Percentiles rank a stretch among this genome's conserved stretches.
Evolutionary conservation across 2,329 filamentous ascomycete species (phyloP).

Genomic region (Curvularia sp.): DNA sequence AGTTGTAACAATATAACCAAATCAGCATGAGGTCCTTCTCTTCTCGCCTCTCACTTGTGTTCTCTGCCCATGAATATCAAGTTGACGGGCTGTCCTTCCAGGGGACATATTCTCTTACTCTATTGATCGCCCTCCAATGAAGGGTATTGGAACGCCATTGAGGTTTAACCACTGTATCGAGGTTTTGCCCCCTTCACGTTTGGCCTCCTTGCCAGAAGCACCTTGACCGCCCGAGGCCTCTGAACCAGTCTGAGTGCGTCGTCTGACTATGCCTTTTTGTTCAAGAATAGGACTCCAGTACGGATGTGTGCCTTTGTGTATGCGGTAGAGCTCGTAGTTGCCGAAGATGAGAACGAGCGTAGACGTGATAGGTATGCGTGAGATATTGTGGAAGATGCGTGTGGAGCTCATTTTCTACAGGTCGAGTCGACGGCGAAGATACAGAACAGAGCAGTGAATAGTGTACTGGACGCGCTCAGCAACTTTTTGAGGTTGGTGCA

Average conservation of each 20-base stretch:
- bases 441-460: constrained; percentile 5
- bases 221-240: constrained; percentile 12
- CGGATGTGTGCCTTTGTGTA: constrained; percentile 41
- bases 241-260: constrained; percentile 16
- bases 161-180: constrained; percentile 37
- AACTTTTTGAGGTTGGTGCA: constrained; percentile 4
- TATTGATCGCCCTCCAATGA: constrained; percentile 6
- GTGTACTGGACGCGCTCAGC: constrained; percentile 5
- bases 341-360: constrained; percentile 28
- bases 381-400: constrained; percentile 22
- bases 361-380: constrained; percentile 22
- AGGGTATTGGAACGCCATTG: constrained; percentile 42
- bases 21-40: not conserved
- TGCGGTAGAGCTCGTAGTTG: constrained; percentile 39
- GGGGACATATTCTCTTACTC: not conserved
- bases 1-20: constrained; percentile 9
- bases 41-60: not conserved
- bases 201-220: constrained; percentile 7
- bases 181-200: constrained; percentile 12
- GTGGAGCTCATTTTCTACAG: constrained; percentile 22
- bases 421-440: not conserved
- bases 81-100: not conserved
- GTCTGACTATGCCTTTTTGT: constrained; percentile 25
- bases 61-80: not conserved
- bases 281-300: constrained; percentile 34